Evolutionary conservation across 2,329 filamentous ascomycete genomes (phyloP), one percentile per base, ranked within the genome.

Genomic region (Aurifilum marmelostoma): DNA sequence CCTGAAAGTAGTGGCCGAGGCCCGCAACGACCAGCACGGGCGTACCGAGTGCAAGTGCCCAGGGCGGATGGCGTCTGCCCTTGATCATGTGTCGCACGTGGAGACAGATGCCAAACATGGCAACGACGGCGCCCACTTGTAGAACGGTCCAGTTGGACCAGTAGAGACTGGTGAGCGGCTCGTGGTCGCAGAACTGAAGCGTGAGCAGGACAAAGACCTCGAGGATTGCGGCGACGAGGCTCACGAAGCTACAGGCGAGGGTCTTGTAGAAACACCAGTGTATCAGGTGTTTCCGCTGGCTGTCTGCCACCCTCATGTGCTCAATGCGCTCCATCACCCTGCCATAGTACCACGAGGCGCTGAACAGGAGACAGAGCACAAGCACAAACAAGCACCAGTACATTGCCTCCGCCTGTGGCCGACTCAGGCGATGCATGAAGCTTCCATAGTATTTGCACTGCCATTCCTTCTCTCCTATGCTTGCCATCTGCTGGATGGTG

Each of bases 61-160:
- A 89, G 0, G 84, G 84, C 79, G 87, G 87, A n/a, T 86, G 83
- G 69, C 82, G 81, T 63, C 83, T 78, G 52, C 85, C 80, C 50
- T 80, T 79, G 11, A 88, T 74, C 2, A 83, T 80, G 71, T 88
- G 84, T 47, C 81, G 80, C 34, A 87, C 77, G 50, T 86, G 82
- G 3, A 89, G 77, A 59, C 87, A 83, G 70, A 89, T 85, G 37
- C 87, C 87, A 16, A 84, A 75, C 73, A 88, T 87, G 69, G 87
- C 87, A 47, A 88, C 87, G 70, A 87, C 78, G 1, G 85, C 85
- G 7, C 87, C 87, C 2, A 88, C 78, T 73, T 89, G 87, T 6
- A 88, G 79, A 81, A 87, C 86, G 29, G 85, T 87, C 85, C 86
- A 89, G 1, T 86, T 87, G 0, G 86, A 84, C 87, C 87, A 89